phyloP scores from a whole-genome alignment of 2,329 filamentous ascomycete species.

The Diaporthe sp. region DNA sequence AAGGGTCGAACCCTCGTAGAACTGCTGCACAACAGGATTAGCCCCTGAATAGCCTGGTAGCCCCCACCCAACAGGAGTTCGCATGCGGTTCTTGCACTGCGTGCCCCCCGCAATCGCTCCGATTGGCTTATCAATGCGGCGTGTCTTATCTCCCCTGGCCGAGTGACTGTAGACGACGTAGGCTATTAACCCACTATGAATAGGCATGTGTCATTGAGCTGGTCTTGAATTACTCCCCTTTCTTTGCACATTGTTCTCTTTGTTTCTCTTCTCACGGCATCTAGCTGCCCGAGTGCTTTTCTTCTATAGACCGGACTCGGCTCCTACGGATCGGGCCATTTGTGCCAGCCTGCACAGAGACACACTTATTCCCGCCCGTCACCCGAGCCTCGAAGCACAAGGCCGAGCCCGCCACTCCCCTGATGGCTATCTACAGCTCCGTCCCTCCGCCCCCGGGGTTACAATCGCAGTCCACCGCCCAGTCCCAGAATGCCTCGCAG shows the following conservation, averaged over 20 bases:
- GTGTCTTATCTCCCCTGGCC: conserved; percentile 24
- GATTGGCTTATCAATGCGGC: not conserved
- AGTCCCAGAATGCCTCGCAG: conserved; percentile 36
- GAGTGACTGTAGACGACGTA: conserved; percentile 13
- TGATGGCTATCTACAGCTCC: conserved; percentile 48
- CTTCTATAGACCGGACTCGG: not conserved
- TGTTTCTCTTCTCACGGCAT: not conserved
- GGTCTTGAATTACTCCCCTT: not conserved
- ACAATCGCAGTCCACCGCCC: conserved; percentile 32
- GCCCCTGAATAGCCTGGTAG: conserved; percentile 4
- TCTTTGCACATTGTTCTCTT: not conserved
- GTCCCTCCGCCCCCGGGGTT: conserved; percentile 44
- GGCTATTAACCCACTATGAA: not conserved
- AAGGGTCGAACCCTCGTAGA: not conserved
- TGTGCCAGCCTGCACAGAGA: not conserved
- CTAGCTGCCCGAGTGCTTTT: not conserved
- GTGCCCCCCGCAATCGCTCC: conserved; percentile 8
- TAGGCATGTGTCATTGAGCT: conserved; percentile 26
- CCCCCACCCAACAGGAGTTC: conserved; percentile 8
- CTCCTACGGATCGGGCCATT: not conserved
- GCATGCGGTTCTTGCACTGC: not conserved
- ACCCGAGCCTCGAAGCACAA: not conserved
- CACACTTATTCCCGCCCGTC: not conserved
- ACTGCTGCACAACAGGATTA: not conserved
- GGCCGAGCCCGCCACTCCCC: not conserved